Evolutionary conservation across 208 protist species (phyloP).

Genomic region (Trypanosoma rangeli): DNA sequence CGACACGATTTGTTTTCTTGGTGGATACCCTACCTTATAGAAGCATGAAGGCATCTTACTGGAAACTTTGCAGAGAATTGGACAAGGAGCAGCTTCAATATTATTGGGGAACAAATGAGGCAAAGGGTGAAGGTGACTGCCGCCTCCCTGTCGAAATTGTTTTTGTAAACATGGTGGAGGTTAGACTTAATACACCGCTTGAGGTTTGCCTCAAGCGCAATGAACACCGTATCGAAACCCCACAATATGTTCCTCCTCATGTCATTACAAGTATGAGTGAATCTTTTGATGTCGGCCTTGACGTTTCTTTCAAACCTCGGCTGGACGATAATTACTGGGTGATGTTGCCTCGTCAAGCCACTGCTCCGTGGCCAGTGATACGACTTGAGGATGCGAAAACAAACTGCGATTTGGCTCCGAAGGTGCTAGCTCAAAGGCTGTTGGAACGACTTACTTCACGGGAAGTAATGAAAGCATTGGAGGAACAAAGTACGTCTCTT

Average conservation of each 20-base stretch:
- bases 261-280: constrained; percentile 61
- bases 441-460: constrained; percentile 6
- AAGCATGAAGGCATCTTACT: constrained; percentile 79
- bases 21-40: constrained; percentile 81
- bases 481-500: constrained; percentile 32
- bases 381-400: constrained; percentile 3
- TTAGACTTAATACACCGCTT: constrained; percentile 44
- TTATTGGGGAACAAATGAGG: background rate
- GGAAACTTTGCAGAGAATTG: constrained; percentile 48
- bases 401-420: background rate
- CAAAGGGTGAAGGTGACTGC: background rate
- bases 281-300: constrained; percentile 39
- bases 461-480: constrained; percentile 11
- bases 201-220: constrained; percentile 54
- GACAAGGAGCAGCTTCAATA: constrained; percentile 1
- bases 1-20: constrained; percentile 51
- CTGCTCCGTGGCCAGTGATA: constrained; percentile 23
- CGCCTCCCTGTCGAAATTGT: background rate
- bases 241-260: constrained; percentile 34
- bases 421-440: constrained; percentile 5
- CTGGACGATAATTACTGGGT: constrained; percentile 20
- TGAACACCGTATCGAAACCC: constrained; percentile 19
- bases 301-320: background rate
- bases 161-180: constrained; percentile 44
- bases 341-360: constrained; percentile 5